Conservation (phyloP, 257 asterid species). For the Plectranthus barbatus region DNA sequence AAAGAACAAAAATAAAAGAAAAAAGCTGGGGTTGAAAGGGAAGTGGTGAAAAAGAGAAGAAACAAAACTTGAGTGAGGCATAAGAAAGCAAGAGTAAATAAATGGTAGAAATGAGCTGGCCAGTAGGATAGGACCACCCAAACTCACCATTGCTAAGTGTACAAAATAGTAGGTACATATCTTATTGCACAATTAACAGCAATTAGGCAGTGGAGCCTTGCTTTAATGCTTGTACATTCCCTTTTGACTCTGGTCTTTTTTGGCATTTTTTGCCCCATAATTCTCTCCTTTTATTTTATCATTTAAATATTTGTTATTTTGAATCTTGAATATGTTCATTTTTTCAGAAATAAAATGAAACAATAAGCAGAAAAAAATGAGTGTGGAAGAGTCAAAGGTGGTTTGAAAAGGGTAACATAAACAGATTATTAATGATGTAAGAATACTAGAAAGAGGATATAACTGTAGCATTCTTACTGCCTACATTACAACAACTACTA, state of each 20-base stretch:
- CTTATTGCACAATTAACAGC: conserved; percentile 16
- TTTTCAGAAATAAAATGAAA: no score
- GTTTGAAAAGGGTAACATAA: conserved; percentile 19
- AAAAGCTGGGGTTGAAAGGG: neutral
- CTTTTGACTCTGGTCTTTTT: conserved; percentile 15
- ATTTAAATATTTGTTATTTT: no score
- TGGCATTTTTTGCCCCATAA: conserved; percentile 2
- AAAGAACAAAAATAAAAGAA: neutral
- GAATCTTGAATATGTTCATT: no score
- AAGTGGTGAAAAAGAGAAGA: neutral
- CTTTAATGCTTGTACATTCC: conserved; percentile 23
- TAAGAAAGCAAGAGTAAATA: neutral
- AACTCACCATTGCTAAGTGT: neutral
- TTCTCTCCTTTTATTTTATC: no score
- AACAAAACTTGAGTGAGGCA: conserved; percentile 5
- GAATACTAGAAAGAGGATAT: neutral
- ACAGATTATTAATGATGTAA: neutral
- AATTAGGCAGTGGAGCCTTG: neutral
- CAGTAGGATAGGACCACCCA: conserved; percentile 16
- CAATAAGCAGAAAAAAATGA: no score
- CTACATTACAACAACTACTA: conserved; percentile 3
- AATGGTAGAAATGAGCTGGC: conserved; percentile 22
- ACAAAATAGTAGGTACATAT: conserved; percentile 12
- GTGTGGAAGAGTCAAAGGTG: conserved; percentile 14
- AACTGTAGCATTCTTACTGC: conserved; percentile 9